These are phyloP conservation scores for Penicillium palitans DNA, from an alignment of 2,329 filamentous ascomycete genomes.

Conservation along the genomic window DNA sequence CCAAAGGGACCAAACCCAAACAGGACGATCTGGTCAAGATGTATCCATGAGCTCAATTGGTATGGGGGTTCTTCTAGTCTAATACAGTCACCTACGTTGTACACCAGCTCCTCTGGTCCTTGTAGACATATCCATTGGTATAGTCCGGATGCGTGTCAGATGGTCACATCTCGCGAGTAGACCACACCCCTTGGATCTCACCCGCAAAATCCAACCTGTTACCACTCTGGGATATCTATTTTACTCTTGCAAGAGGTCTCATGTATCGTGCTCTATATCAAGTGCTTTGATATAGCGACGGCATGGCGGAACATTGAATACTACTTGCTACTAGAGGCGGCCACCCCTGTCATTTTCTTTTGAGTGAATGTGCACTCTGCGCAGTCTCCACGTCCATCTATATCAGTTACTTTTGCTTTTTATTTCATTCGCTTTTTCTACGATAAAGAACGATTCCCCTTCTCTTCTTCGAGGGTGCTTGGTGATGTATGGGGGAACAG, in stretches of 20 bases:
- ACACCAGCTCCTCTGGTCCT: background rate
- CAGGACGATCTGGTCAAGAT: background rate
- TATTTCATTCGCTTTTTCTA: background rate
- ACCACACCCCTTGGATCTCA: background rate
- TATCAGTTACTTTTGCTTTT: background rate
- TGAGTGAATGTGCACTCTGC: background rate
- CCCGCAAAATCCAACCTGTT: background rate
- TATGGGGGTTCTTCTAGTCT: no score
- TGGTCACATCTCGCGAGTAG: background rate
- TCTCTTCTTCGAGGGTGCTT: no score
- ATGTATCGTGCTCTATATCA: no score
- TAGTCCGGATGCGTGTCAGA: background rate
- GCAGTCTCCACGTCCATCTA: background rate
- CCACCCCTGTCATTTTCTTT: background rate
- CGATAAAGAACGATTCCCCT: background rate
- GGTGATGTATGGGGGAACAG: background rate
- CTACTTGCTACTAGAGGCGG: background rate
- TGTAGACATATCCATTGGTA: background rate
- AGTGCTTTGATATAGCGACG: background rate
- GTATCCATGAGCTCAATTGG: background rate
- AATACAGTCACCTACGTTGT: no score
- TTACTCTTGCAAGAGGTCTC: no score
- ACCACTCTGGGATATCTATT: fast-evolving
- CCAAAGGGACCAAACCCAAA: background rate
- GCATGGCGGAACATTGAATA: background rate